Conservation (phyloP, 2,329 filamentous ascomycete genomes). For the Periconia macrospinosa region DNA sequence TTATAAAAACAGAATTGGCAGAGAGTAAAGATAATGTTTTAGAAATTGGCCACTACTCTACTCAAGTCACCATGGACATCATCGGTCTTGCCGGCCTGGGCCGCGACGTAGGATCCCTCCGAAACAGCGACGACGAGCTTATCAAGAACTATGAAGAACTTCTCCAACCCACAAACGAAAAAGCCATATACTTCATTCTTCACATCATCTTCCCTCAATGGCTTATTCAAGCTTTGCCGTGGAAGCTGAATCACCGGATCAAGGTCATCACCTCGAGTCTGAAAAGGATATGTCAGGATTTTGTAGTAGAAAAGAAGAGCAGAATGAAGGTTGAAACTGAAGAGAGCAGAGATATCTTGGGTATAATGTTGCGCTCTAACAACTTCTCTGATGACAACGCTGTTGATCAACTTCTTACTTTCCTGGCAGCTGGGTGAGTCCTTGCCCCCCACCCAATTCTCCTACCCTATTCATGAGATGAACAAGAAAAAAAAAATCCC, state of each 20-base stretch:
- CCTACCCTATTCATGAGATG: neutral
- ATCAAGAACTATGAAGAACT: constrained; percentile 48
- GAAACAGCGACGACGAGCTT: constrained; percentile 47
- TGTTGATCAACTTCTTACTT: constrained; percentile 59
- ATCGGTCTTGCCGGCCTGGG: constrained; percentile 51
- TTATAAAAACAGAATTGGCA: constrained; percentile 59
- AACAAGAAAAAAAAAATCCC: neutral
- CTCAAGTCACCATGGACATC: constrained; percentile 50
- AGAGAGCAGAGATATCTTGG: constrained; percentile 47
- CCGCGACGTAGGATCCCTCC: constrained; percentile 46
- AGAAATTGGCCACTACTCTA: constrained; percentile 48
- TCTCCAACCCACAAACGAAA: constrained; percentile 51
- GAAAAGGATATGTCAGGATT: constrained; percentile 47
- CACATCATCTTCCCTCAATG: constrained; percentile 42
- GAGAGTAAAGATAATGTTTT: constrained; percentile 43
- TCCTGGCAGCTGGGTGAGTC: constrained; percentile 57
- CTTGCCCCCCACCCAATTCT: neutral
- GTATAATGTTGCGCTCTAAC: constrained; percentile 55
- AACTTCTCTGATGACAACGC: constrained; percentile 57
- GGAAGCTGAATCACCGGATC: constrained; percentile 50
- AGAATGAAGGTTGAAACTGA: constrained; percentile 37
- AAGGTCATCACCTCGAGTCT: constrained; percentile 40
- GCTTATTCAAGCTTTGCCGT: constrained; percentile 49
- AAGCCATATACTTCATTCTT: constrained; percentile 48
- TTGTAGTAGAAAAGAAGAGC: constrained; percentile 53